These are phyloP conservation scores for Eimeria acervulina DNA, from an alignment of 169 alveolate genomes.

Conservation along the genomic window DNA sequence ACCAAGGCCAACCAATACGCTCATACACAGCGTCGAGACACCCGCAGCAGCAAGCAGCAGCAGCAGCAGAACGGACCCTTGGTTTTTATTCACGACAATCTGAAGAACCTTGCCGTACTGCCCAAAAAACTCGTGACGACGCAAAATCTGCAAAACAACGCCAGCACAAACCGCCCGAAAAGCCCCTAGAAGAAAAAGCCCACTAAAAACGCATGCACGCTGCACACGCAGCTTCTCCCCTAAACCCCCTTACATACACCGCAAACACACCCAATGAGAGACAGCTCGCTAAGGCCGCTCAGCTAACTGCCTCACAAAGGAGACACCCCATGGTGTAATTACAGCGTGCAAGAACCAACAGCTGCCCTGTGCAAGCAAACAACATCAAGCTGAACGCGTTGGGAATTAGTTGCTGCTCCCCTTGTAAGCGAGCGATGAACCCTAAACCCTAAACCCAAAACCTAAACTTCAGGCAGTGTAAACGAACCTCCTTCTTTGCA, in stretches of 20 bases:
- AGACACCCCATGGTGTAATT: background rate
- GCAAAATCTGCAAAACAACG: conserved; percentile 79
- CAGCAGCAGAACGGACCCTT: conserved; percentile 77
- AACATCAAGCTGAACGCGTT: background rate
- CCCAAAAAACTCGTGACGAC: conserved; percentile 93
- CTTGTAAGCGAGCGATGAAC: background rate
- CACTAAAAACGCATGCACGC: background rate
- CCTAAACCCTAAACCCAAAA: background rate
- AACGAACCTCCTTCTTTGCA: conserved; percentile 91
- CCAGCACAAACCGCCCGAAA: conserved; percentile 6
- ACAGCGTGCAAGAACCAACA: background rate
- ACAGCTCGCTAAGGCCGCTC: background rate
- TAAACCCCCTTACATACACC: background rate
- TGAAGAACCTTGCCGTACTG: conserved; percentile 93
- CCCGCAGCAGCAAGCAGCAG: background rate
- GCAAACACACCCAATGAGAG: background rate
- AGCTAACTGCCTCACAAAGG: background rate
- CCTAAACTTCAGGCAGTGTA: background rate
- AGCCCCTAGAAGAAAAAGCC: background rate
- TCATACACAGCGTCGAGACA: background rate
- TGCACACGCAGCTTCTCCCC: background rate
- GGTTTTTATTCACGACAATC: conserved; percentile 92
- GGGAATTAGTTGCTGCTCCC: no score
- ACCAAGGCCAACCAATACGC: background rate
- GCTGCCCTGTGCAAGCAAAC: background rate